These are phyloP conservation scores for Claviceps pazoutovae DNA, from an alignment of 2,329 filamentous ascomycete genomes.

Conservation along the genomic window DNA sequence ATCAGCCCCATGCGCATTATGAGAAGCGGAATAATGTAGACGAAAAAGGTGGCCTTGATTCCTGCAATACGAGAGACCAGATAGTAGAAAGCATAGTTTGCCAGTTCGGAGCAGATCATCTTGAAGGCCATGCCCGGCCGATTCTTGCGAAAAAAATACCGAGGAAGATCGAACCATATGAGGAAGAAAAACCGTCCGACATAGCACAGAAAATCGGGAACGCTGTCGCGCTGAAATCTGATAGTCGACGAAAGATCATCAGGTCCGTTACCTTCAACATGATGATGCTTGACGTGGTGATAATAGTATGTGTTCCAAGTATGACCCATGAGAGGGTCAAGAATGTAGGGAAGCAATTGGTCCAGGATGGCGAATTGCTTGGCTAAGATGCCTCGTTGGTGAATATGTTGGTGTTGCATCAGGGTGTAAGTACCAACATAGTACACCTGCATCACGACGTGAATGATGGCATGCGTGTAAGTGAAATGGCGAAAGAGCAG, in stretches of 20 bases:
- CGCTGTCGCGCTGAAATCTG: slow-evolving; percentile 58
- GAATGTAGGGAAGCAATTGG: slow-evolving; percentile 53
- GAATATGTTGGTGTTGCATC: slow-evolving; percentile 77
- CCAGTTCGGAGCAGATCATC: slow-evolving; percentile 46
- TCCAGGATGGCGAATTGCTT: slow-evolving; percentile 45
- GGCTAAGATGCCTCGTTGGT: slow-evolving; percentile 54
- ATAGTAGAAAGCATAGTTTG: slow-evolving; percentile 38
- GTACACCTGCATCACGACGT: slow-evolving; percentile 50
- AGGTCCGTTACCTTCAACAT: slow-evolving; percentile 68
- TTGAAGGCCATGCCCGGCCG: slow-evolving; percentile 40
- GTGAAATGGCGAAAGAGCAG: slow-evolving; percentile 52
- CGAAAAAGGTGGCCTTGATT: slow-evolving; percentile 45
- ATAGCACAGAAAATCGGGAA: slow-evolving; percentile 55
- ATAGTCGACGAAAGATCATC: slow-evolving; percentile 65
- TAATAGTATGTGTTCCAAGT: slow-evolving; percentile 80
- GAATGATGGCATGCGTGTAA: slow-evolving; percentile 52
- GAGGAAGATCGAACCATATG: slow-evolving; percentile 60
- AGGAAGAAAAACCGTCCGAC: slow-evolving; percentile 60
- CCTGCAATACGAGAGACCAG: slow-evolving; percentile 34
- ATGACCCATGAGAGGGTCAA: slow-evolving; percentile 66
- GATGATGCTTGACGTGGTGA: slow-evolving; percentile 77
- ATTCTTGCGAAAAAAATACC: slow-evolving; percentile 56
- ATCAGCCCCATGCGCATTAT: slow-evolving; percentile 58
- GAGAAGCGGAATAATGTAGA: slow-evolving; percentile 51
- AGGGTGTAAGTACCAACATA: slow-evolving; percentile 65